Evolutionary conservation across 805 yeast genomes (phyloP).

Genomic region (Nakazawaea anatomiae): DNA sequence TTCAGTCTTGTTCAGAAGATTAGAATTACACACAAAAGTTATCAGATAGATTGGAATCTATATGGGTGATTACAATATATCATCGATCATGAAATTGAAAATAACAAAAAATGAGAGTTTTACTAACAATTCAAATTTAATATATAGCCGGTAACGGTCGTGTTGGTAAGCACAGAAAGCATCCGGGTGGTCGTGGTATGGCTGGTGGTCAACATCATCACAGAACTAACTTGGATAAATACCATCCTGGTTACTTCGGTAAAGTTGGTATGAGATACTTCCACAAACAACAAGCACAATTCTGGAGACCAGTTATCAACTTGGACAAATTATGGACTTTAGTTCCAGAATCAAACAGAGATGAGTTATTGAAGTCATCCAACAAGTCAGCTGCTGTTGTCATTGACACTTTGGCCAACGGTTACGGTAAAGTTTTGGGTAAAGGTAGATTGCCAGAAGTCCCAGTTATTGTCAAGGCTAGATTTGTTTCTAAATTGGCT

Average conservation of each 20-base stretch:
- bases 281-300: constrained; percentile 91
- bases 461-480: constrained; percentile 98
- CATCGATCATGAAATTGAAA: neutral
- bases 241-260: constrained; percentile 99
- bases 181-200: constrained; percentile 99
- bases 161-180: constrained; percentile 99
- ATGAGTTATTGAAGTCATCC: constrained; percentile 81
- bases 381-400: constrained; percentile 93
- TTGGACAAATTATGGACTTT: constrained; percentile 98
- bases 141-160: constrained; percentile 99
- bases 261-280: constrained; percentile 99
- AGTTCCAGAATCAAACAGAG: constrained; percentile 90
- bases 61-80: no score
- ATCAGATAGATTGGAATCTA: no score
- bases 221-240: constrained; percentile 99
- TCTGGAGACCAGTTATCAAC: constrained; percentile 98
- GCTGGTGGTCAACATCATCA: constrained; percentile 99
- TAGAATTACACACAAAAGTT: no score
- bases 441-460: constrained; percentile 97
- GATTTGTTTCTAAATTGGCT: constrained; percentile 98
- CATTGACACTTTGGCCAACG: constrained; percentile 98
- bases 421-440: constrained; percentile 99
- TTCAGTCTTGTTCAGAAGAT: no score
- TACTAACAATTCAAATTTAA: neutral
- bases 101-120: neutral